Evolutionary conservation across 352 stramenopile species (phyloP), one percentile per base, ranked within the genome.

Genomic region (Phytophthora megakarya): DNA sequence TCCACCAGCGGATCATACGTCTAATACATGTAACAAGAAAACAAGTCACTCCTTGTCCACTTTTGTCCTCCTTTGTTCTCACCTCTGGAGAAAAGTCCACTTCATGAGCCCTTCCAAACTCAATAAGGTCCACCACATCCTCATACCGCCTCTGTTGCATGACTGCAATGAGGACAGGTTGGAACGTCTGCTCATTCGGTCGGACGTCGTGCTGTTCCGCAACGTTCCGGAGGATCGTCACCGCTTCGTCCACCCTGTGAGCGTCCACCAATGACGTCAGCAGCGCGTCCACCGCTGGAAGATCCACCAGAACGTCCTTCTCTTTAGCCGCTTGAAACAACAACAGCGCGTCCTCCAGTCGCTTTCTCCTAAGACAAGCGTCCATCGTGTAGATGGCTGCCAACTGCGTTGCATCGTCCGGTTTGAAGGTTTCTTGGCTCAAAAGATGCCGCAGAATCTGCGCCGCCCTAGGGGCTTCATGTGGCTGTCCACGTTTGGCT

Each of bases 361-460:
- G 70, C 3, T 73, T 43, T 39, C 81, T 65, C 6, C 73, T 63
- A 23, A 89, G 49, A 72, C 83, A 92, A 22, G 71, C 77, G 45
- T 89, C 79, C n/a, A 85, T 52, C 16, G 88, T 75, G 66, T 84
- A 89, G 51, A 92, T 90, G 22, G 67, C 76, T 38, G 83, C 83
- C 32, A 92, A 52, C 40, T 85, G 83, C 48, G 80, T 92, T 15
- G 71, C 67, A 43, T 92, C 83, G 54, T 88, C 80, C n/a, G 66
- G 48, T n/a, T 71, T 15, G n/a, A 89, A 79, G 16, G 56, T 25
- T 16, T 78, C 66, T 8, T 38, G 32, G 5, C 11, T 23, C 25
- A 70, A 12, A 8, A 77, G 16, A 1, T 67, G 60, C 18, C 67
- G 57, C 37, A 85, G 48, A 33, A 92, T 76, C 48, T 82, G 49